phyloP scores from a whole-genome alignment of 164 flowering plant species.

The Paratinospora sagittata region DNA sequence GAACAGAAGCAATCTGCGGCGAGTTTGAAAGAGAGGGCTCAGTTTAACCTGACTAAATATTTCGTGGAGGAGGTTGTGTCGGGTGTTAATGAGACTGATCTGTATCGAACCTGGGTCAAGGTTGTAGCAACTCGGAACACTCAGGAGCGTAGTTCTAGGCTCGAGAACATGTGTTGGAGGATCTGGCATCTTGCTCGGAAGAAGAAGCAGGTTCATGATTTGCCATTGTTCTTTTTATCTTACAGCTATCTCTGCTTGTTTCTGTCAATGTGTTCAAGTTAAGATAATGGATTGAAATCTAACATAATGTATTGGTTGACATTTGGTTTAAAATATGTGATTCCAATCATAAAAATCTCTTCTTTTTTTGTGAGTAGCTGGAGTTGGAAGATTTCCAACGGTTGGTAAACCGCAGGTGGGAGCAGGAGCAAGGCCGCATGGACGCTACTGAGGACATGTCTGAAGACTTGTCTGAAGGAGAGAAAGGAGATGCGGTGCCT shows the following conservation, averaged over 20 bases:
- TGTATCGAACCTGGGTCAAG: conserved; percentile 93
- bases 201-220: conserved; percentile 56
- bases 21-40: conserved; percentile 18
- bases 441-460: conserved; percentile 79
- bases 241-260: not conserved
- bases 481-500: conserved; percentile 44
- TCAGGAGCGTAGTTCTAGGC: conserved; percentile 72
- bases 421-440: conserved; percentile 64
- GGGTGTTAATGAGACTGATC: conserved; percentile 85
- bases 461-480: conserved; percentile 56
- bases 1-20: conserved; percentile 10
- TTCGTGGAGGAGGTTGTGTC: conserved; percentile 40
- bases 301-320: not conserved
- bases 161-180: conserved; percentile 98
- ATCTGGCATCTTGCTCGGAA: conserved; percentile 94
- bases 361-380: conserved; percentile 26
- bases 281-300: not conserved
- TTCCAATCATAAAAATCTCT: not conserved
- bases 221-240: not conserved
- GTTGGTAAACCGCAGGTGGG: conserved; percentile 44
- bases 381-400: conserved; percentile 60
- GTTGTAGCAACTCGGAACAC: conserved; percentile 94
- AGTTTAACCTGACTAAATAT: conserved; percentile 79
- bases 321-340: not conserved
- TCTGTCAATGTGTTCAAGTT: not conserved